phyloP scores from a whole-genome alignment of 257 asterid genomes.

The Misopates orontium region DNA sequence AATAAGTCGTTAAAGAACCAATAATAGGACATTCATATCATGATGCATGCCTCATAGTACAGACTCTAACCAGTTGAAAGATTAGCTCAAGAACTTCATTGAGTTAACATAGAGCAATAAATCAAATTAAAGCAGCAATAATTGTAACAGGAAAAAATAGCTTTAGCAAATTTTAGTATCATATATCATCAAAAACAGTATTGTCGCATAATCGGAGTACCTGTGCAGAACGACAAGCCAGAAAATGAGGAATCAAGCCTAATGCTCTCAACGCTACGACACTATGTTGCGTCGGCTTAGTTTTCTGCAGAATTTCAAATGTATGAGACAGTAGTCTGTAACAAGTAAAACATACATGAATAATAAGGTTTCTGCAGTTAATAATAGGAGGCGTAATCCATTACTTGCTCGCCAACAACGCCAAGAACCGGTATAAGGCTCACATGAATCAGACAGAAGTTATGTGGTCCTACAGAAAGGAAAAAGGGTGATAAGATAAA shows the following conservation, averaged over 20 bases:
- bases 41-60: background rate
- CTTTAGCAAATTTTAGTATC: background rate
- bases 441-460: constrained; percentile 95
- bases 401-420: constrained; percentile 98
- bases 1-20: background rate
- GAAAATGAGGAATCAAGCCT: constrained; percentile 88
- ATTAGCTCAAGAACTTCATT: background rate
- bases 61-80: background rate
- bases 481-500: background rate
- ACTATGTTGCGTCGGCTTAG: constrained; percentile 96
- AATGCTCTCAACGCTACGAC: constrained; percentile 78
- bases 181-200: constrained; percentile 1
- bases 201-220: constrained; percentile 32
- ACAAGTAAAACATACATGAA: constrained; percentile 2
- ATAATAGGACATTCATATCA: background rate
- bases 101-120: background rate
- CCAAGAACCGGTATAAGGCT: constrained; percentile 96
- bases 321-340: constrained; percentile 18
- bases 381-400: constrained; percentile 25
- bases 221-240: constrained; percentile 95
- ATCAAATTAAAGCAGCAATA: background rate
- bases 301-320: constrained; percentile 49
- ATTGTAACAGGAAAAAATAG: background rate
- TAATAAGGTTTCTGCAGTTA: background rate
- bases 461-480: constrained; percentile 60